Percentiles rank a stretch among this genome's conserved stretches.
Evolutionary conservation across 2,329 filamentous ascomycete species (phyloP).

Genomic region (Chaetomium globosum): DNA sequence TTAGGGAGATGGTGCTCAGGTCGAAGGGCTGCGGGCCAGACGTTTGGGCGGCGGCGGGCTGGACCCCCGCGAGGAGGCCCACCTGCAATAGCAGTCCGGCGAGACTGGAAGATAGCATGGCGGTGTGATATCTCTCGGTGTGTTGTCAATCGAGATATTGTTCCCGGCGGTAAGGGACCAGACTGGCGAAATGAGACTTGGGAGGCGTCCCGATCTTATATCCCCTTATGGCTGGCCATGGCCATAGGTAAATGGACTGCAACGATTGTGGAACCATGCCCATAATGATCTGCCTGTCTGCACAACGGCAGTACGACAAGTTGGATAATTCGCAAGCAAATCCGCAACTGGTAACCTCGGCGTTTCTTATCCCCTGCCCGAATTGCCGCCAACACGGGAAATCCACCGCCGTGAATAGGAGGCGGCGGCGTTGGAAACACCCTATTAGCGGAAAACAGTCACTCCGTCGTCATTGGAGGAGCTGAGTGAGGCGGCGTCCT

Average conservation of each 20-base stretch:
- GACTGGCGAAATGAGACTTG: not conserved
- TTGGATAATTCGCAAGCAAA: not conserved
- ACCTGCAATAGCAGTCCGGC: not conserved
- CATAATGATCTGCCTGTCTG: not conserved
- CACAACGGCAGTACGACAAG: not conserved
- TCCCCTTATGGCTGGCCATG: not conserved
- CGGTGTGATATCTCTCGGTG: not conserved
- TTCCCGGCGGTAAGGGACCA: not conserved
- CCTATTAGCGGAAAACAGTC: not conserved
- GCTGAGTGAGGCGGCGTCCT: not conserved
- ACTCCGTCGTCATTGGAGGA: not conserved
- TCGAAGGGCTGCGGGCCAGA: conserved; percentile 40
- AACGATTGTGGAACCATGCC: too few relatives aligned
- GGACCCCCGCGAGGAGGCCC: not conserved
- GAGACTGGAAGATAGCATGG: not conserved
- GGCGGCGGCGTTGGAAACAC: not conserved
- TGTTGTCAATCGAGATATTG: not conserved
- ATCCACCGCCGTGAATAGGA: conserved; percentile 2
- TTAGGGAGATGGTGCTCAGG: conserved; percentile 46
- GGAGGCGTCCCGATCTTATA: not conserved
- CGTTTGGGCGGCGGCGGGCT: not conserved
- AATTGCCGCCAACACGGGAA: conserved; percentile 1
- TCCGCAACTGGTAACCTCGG: not conserved
- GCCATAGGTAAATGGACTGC: too few relatives aligned
- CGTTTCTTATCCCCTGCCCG: not conserved